Conservation (phyloP, 2,329 filamentous ascomycete genomes). For the Sporothrix brasiliensis region DNA sequence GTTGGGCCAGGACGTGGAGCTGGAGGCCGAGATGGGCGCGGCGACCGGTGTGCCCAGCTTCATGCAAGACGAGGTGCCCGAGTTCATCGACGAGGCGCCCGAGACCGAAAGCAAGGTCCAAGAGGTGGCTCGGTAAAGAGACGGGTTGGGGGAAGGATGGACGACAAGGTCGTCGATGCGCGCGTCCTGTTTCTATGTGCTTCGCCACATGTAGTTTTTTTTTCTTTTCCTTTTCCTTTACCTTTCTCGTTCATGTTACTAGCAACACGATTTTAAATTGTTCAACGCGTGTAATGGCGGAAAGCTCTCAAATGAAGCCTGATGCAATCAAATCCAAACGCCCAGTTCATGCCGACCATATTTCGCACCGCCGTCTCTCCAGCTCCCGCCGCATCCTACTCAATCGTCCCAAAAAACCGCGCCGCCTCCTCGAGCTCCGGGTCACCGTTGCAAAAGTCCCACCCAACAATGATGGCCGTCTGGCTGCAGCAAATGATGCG, state of each 20-base stretch:
- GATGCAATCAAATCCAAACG: background rate
- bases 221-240: too few species aligned
- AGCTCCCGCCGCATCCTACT: slow-evolving; percentile 42
- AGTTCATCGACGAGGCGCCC: slow-evolving; percentile 92
- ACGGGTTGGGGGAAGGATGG: background rate
- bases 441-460: slow-evolving; percentile 95
- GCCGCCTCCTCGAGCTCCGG: slow-evolving; percentile 75
- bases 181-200: too few species aligned
- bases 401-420: slow-evolving; percentile 72
- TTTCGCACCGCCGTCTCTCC: too few species aligned
- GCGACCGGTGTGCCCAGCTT: slow-evolving; percentile 74
- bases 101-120: slow-evolving; percentile 36
- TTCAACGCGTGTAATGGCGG: too few species aligned
- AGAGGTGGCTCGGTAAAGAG: slow-evolving; percentile 32
- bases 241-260: too few species aligned
- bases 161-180: background rate
- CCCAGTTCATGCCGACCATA: background rate
- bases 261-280: too few species aligned
- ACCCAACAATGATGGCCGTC: slow-evolving; percentile 87
- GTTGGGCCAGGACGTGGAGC: slow-evolving; percentile 88
- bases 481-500: slow-evolving; percentile 95
- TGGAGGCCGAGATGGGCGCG: slow-evolving; percentile 67
- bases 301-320: too few species aligned
- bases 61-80: slow-evolving; percentile 84
- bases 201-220: too few species aligned